A percentile compares a stretch with the other conserved stretches of the same genome.
These are phyloP conservation scores for Scutellaria barbata DNA, from an alignment of 257 asterid species.

Conservation along the genomic window DNA sequence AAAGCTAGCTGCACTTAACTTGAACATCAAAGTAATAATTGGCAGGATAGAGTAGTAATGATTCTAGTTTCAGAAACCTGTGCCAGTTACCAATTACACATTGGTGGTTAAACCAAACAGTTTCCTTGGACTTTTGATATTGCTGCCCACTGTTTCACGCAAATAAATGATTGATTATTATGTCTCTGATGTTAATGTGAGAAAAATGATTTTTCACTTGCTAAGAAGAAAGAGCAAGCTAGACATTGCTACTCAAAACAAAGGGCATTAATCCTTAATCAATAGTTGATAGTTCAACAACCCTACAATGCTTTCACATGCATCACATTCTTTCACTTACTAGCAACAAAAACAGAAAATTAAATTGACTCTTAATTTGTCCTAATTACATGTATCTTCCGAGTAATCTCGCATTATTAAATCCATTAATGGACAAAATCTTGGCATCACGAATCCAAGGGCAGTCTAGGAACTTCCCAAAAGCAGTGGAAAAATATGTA, in stretches of 20 bases:
- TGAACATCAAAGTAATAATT: background rate
- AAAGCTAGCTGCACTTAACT: background rate
- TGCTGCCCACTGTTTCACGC: constrained; percentile 1
- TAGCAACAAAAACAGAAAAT: constrained; percentile 26
- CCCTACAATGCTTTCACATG: constrained; percentile 62
- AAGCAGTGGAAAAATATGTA: background rate
- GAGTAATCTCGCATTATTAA: constrained; percentile 14
- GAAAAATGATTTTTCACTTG: constrained; percentile 3
- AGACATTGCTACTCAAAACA: constrained; percentile 37
- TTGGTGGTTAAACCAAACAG: too few species aligned
- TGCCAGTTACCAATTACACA: too few species aligned
- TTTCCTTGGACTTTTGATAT: too few species aligned
- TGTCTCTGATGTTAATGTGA: background rate
- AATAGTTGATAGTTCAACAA: constrained; percentile 66
- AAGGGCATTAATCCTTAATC: constrained; percentile 35
- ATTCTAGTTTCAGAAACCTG: too few species aligned
- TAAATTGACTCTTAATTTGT: constrained; percentile 17
- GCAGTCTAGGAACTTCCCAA: constrained; percentile 32
- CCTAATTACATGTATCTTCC: background rate
- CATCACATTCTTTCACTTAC: constrained; percentile 43
- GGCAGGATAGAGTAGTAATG: background rate
- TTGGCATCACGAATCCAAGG: constrained; percentile 22
- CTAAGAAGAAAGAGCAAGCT: constrained; percentile 31
- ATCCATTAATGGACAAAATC: background rate
- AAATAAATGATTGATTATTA: constrained; percentile 31